These are phyloP conservation scores for Luffa acutangula DNA, from an alignment of 306 rosid genomes.

Conservation along the genomic window DNA sequence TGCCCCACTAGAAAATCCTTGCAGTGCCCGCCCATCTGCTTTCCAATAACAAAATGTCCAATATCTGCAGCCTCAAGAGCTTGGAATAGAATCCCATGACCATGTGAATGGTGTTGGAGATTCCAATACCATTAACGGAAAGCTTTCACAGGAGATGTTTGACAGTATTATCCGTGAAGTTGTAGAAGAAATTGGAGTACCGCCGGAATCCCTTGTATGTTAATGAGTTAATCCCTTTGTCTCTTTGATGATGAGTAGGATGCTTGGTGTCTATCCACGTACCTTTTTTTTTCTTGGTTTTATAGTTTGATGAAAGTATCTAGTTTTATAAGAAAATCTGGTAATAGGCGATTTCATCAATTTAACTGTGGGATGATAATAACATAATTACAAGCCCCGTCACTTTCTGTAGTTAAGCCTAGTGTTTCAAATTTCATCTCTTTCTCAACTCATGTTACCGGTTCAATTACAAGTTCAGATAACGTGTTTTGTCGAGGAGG, in stretches of 20 bases:
- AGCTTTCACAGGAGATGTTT: constrained; percentile 73
- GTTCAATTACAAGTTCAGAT: not conserved
- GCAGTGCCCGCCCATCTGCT: not conserved
- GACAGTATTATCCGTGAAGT: constrained; percentile 89
- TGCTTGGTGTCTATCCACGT: not conserved
- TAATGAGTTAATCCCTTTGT: constrained; percentile 21
- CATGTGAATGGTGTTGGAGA: constrained; percentile 31
- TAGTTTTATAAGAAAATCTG: not conserved
- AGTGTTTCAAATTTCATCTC: not conserved
- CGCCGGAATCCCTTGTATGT: constrained; percentile 72
- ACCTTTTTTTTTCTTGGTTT: not conserved
- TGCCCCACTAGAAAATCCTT: not conserved
- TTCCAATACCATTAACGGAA: constrained; percentile 19
- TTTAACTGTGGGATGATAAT: not conserved
- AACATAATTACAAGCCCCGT: not conserved
- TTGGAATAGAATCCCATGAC: constrained; percentile 47
- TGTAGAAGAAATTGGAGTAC: constrained; percentile 94
- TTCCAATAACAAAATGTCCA: constrained; percentile 1
- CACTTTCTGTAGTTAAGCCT: not conserved
- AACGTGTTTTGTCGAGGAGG: not conserved
- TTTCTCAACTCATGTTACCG: not conserved
- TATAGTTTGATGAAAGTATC: not conserved
- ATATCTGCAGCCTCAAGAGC: constrained; percentile 74
- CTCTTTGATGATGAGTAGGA: not conserved
- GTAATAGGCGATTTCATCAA: not conserved